A percentile compares a stretch with the other conserved stretches of the same genome.
Conservation (phyloP, 495 filamentous ascomycete species). For the Neurospora sp. region DNA sequence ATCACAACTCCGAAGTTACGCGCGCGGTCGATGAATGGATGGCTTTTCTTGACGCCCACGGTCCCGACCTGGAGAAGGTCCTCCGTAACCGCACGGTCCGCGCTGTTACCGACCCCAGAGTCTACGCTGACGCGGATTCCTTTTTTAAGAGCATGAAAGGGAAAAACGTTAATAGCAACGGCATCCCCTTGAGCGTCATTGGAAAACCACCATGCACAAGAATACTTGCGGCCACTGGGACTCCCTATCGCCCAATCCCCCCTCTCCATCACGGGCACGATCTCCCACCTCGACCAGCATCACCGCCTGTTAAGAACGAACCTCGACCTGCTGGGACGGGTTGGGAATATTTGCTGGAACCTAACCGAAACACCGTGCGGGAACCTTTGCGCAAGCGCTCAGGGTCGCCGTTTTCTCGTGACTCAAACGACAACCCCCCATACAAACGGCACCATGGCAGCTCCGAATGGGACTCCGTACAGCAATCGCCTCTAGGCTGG, state of each 20-base stretch:
- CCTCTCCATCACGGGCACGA: not conserved
- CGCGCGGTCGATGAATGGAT: conserved; percentile 17
- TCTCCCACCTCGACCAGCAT: not conserved
- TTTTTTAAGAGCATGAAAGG: not conserved
- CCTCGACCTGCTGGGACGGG: not conserved
- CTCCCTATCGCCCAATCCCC: not conserved
- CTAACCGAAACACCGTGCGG: not conserved
- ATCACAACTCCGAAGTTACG: conserved; percentile 7
- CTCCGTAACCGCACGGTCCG: not conserved
- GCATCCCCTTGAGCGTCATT: not conserved
- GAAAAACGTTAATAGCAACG: not conserved
- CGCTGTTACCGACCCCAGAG: not conserved
- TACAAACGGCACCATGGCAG: not conserved
- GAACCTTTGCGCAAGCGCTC: not conserved
- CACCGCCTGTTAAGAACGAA: not conserved
- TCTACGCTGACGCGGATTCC: not conserved
- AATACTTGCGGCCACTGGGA: not conserved
- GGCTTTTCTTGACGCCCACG: conserved; percentile 7
- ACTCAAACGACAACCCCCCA: not conserved
- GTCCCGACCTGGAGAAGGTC: not conserved
- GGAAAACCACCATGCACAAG: not conserved
- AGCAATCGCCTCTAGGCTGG: not conserved
- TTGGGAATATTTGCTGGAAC: not conserved
- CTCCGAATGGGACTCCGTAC: not conserved
- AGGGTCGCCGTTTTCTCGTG: not conserved